Evolutionary conservation across 2,329 filamentous ascomycete species (phyloP), one percentile per base, ranked within the genome.

Genomic region (Cephalotrichum gorgonifer): DNA sequence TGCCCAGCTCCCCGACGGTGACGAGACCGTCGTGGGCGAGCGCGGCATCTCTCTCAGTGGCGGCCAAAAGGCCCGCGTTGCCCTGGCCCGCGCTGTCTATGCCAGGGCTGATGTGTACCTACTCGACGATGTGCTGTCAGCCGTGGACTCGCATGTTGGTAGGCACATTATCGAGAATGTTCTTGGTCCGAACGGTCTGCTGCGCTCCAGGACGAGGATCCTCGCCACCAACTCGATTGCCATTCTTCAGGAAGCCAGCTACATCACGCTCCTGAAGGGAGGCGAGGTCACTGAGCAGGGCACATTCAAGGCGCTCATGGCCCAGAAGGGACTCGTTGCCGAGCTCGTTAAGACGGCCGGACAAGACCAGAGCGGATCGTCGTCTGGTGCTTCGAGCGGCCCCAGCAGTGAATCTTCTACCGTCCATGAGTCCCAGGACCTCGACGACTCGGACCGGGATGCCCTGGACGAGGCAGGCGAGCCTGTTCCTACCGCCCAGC

Each of bases 141-240:
- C 94, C 1, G 93, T 98, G n/a, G 93, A 98, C 67, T 91, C 95
- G 55, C 93, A 98, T 61, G 93, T 98, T 51, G 93, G 93, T 45
- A 79, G 88, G 54, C 93, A 98, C 67, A 78, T 98, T 50, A 96
- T 96, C 58, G 86, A 97, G 62, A 88, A 93, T 54, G 93, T 98
- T 1, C 79, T 98, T 31, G 93, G 93, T 12, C 75, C 85, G 4
- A 85, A 83, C 53, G 93, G 93, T 55, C 72, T 98, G 6, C 75
- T 98, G 23, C 77, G 74, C 47, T 79, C 84, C 35, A 97, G 97
- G 69, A 96, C 91, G 6, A 83, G 91, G 55, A 86, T 98, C 49
- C 74, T 98, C 45, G 90, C 93, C 9, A 98, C 93, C 20, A 98
- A 98, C 62, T 86, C 93, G 0, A 96, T 98, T 51, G 82, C 89